phyloP scores from a whole-genome alignment of 2,329 filamentous ascomycete species.

The Aureobasidium pullulans region DNA sequence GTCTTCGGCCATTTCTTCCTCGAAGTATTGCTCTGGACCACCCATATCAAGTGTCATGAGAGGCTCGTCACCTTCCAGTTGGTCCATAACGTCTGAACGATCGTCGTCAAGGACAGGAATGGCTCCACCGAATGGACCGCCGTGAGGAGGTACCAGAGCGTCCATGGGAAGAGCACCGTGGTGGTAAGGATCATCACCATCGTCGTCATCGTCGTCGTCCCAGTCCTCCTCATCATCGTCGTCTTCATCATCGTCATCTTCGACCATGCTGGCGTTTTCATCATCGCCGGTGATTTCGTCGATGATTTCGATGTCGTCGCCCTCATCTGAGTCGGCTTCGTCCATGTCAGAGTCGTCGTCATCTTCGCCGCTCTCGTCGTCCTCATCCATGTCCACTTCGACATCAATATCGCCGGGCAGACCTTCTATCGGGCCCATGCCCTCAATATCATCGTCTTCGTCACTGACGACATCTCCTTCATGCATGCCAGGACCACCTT shows the following conservation, averaged over 20 bases:
- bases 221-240: slow-evolving; percentile 36
- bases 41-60: slow-evolving; percentile 34
- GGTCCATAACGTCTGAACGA: slow-evolving; percentile 30
- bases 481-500: slow-evolving; percentile 60
- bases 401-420: slow-evolving; percentile 53
- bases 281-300: slow-evolving; percentile 43
- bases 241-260: slow-evolving; percentile 40
- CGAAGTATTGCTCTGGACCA: slow-evolving; percentile 44
- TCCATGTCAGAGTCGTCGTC: slow-evolving; percentile 52
- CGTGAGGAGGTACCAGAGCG: slow-evolving; percentile 21
- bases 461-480: slow-evolving; percentile 85
- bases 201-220: slow-evolving; percentile 42
- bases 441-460: slow-evolving; percentile 72
- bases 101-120: slow-evolving; percentile 36
- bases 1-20: slow-evolving; percentile 50
- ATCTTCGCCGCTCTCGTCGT: slow-evolving; percentile 56
- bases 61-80: slow-evolving; percentile 36
- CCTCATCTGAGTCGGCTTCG: slow-evolving; percentile 55
- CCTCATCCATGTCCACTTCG: slow-evolving; percentile 80
- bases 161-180: slow-evolving; percentile 21
- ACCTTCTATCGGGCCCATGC: slow-evolving; percentile 66
- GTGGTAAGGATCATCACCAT: slow-evolving; percentile 47
- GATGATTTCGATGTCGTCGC: slow-evolving; percentile 36
- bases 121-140: slow-evolving; percentile 27
- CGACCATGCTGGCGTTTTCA: slow-evolving; percentile 38